Evolutionary conservation across 352 stramenopile species (phyloP).

Genomic region (Globisporangium cylindrosporum): DNA sequence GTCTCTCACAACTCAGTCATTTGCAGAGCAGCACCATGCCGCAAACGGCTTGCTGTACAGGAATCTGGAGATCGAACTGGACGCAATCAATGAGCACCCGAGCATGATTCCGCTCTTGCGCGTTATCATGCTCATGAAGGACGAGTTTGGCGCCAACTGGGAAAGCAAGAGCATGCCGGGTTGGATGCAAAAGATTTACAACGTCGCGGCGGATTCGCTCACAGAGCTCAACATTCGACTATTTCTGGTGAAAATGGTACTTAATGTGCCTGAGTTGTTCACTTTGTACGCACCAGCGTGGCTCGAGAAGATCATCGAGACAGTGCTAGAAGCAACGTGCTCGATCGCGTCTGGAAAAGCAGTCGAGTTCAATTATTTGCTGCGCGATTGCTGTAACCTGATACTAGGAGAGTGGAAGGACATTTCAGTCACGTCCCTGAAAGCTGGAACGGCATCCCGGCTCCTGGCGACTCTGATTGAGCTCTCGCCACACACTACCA

Average conservation of each 20-base stretch:
- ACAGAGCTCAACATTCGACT: conserved; percentile 57
- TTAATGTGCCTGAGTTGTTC: conserved; percentile 67
- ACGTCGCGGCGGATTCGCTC: conserved; percentile 37
- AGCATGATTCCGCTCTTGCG: conserved; percentile 74
- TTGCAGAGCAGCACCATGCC: conserved; percentile 21
- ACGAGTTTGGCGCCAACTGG: conserved; percentile 63
- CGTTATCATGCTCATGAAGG: conserved; percentile 76
- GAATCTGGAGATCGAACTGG: conserved; percentile 68
- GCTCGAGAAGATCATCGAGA: conserved; percentile 52
- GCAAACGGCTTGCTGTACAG: conserved; percentile 26
- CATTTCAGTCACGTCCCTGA: conserved; percentile 20
- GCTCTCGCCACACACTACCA: conserved; percentile 47
- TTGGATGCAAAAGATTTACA: conserved; percentile 80
- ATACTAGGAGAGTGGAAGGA: conserved; percentile 53
- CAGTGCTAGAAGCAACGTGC: conserved; percentile 43
- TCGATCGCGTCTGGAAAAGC: conserved; percentile 17
- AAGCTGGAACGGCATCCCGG: conserved; percentile 24
- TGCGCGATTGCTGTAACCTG: conserved; percentile 71
- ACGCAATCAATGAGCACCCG: conserved; percentile 67
- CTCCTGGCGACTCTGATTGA: conserved; percentile 63
- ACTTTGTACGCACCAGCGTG: conserved; percentile 42
- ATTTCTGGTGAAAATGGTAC: conserved; percentile 69
- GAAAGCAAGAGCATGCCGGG: conserved; percentile 44
- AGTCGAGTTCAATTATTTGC: conserved; percentile 70
- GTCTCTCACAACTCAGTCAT: conserved; percentile 11